Conservation (phyloP, 2,329 filamentous ascomycete species). For the Fonsecaea nubica region DNA sequence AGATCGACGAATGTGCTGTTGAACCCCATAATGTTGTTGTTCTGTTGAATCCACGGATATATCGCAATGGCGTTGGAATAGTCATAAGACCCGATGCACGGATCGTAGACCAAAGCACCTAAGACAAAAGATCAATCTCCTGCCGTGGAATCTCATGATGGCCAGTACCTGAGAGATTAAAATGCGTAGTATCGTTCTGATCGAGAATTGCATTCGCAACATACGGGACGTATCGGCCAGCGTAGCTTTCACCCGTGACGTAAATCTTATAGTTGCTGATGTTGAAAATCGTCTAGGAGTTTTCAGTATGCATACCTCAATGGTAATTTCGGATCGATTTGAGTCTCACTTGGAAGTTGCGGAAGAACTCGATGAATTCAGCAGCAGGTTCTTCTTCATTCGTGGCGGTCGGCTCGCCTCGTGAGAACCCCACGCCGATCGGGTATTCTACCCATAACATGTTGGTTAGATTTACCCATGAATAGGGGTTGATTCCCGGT, state of each 20-base stretch:
- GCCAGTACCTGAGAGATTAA: slow-evolving; percentile 55
- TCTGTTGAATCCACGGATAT: slow-evolving; percentile 31
- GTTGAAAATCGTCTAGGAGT: slow-evolving; percentile 45
- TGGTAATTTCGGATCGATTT: neutral
- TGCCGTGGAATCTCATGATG: neutral
- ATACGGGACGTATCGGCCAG: slow-evolving; percentile 61
- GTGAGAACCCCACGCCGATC: slow-evolving; percentile 36
- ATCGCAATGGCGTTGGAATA: slow-evolving; percentile 24
- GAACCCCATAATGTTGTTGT: slow-evolving; percentile 37
- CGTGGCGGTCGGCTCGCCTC: slow-evolving; percentile 49
- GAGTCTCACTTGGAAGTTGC: slow-evolving; percentile 53
- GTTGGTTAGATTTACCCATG: slow-evolving; percentile 51
- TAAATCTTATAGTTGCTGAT: slow-evolving; percentile 60
- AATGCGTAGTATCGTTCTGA: slow-evolving; percentile 55
- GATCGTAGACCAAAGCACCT: slow-evolving; percentile 35
- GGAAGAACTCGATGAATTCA: slow-evolving; percentile 60
- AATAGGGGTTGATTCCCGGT: slow-evolving; percentile 42
- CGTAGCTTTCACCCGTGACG: slow-evolving; percentile 62
- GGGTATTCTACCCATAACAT: slow-evolving; percentile 43
- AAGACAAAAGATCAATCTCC: neutral
- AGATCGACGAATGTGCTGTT: slow-evolving; percentile 29
- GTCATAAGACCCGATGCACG: slow-evolving; percentile 35
- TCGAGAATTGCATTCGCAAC: slow-evolving; percentile 36
- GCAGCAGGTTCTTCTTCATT: slow-evolving; percentile 55
- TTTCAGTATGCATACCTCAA: slow-evolving; percentile 38